A percentile compares a stretch with the other conserved stretches of the same genome.
phyloP scores from a whole-genome alignment of 2,329 filamentous ascomycete species.

The Xylariomycetidae sp. region DNA sequence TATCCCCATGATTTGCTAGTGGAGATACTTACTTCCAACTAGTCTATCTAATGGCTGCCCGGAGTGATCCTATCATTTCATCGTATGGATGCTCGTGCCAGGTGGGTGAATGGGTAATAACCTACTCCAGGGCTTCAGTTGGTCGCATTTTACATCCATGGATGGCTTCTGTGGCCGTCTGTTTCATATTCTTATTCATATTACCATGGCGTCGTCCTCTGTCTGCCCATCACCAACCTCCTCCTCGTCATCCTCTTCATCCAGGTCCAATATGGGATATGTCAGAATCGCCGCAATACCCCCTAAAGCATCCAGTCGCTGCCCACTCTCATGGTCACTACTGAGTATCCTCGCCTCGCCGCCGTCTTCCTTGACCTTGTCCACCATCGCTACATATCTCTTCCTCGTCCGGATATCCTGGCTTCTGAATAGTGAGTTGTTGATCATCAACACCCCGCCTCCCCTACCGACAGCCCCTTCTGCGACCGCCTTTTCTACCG shows the following conservation, averaged over 20 bases:
- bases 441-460: slow-evolving; percentile 80
- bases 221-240: slow-evolving; percentile 22
- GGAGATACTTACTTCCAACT: too few relatives aligned
- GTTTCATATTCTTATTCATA: too few relatives aligned
- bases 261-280: slow-evolving; percentile 78
- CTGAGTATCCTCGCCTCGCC: slow-evolving; percentile 88
- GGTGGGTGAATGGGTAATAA: too few relatives aligned
- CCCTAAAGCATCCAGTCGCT: slow-evolving; percentile 75
- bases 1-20: too few relatives aligned
- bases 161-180: too few relatives aligned
- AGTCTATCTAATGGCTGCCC: too few relatives aligned
- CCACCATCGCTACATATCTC: slow-evolving; percentile 79
- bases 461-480: slow-evolving; percentile 86
- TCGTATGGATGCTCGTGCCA: too few relatives aligned
- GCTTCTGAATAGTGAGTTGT: slow-evolving; percentile 81
- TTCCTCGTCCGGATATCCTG: slow-evolving; percentile 72
- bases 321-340: slow-evolving; percentile 90
- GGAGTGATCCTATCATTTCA: too few relatives aligned
- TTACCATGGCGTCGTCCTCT: slow-evolving; percentile 20
- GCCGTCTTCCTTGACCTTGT: slow-evolving; percentile 80
- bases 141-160: too few relatives aligned
- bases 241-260: slow-evolving; percentile 53
- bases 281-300: slow-evolving; percentile 88
- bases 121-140: too few relatives aligned
- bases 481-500: slow-evolving; percentile 77